Percentiles rank a stretch among this genome's conserved stretches.
phyloP scores from a whole-genome alignment of 768 basidiomycete species.

The Xerocomus spinulosus region DNA sequence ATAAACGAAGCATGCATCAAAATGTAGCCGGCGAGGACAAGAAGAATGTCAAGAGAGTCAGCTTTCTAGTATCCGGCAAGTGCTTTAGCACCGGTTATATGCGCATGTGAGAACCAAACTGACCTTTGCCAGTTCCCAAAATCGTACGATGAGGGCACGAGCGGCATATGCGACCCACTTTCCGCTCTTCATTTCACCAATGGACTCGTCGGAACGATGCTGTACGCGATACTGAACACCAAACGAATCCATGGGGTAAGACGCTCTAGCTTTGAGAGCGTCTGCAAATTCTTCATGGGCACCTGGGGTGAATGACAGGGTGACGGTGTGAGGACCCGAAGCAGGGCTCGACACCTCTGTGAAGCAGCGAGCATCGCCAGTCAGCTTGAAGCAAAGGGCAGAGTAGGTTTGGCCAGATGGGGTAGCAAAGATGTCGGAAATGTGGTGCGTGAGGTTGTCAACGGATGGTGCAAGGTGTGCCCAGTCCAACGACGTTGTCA shows the following conservation, averaged over 20 bases:
- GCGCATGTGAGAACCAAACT: conserved; percentile 18
- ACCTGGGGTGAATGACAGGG: conserved; percentile 49
- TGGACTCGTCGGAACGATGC: conserved; percentile 40
- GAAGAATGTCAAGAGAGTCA: conserved; percentile 91
- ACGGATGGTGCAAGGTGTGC: conserved; percentile 41
- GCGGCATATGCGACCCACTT: conserved; percentile 90
- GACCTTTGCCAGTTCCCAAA: conserved; percentile 83
- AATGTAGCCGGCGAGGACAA: conserved; percentile 89
- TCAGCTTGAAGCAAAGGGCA: conserved; percentile 46
- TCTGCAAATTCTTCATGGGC: conserved; percentile 48
- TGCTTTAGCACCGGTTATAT: conserved; percentile 7
- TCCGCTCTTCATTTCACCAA: conserved; percentile 72
- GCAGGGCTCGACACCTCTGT: conserved; percentile 32
- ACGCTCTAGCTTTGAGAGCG: conserved; percentile 31
- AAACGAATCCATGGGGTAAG: conserved; percentile 32
- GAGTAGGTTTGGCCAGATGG: conserved; percentile 45
- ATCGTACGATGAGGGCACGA: conserved; percentile 67
- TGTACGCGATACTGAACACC: conserved; percentile 52
- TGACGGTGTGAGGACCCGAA: conserved; percentile 40
- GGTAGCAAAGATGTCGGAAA: conserved; percentile 38
- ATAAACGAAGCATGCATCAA: conserved; percentile 96
- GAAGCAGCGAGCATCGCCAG: conserved; percentile 35
- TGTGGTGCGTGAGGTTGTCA: conserved; percentile 46
- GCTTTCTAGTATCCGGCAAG: conserved; percentile 58
- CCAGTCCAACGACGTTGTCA: conserved; percentile 32